phyloP scores from a whole-genome alignment of 805 yeast genomes.

The Yamadazyma endophytica region DNA sequence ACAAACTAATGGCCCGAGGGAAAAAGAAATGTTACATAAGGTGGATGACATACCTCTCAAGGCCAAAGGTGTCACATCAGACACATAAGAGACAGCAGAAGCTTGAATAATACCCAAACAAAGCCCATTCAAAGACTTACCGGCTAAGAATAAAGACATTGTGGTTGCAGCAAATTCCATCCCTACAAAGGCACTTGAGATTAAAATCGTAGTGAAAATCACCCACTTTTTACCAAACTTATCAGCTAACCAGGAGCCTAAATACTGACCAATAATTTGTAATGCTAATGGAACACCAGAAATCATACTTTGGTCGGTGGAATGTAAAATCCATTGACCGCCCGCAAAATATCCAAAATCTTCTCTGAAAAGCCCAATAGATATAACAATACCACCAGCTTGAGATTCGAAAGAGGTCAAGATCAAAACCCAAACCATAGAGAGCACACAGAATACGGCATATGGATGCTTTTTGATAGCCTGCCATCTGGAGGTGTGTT shows the following conservation, averaged over 20 bases:
- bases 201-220: conserved; percentile 19
- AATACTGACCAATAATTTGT: neutral
- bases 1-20: conserved; percentile 5
- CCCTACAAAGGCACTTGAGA: conserved; percentile 26
- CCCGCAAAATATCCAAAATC: conserved; percentile 1
- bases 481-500: conserved; percentile 1
- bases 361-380: conserved; percentile 4
- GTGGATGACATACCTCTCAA: conserved; percentile 5
- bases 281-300: conserved; percentile 4
- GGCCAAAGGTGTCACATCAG: conserved; percentile 3
- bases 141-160: conserved; percentile 30
- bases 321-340: conserved; percentile 1
- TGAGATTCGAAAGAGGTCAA: conserved; percentile 2
- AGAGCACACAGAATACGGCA: neutral
- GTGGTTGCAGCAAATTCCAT: conserved; percentile 31
- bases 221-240: conserved; percentile 29
- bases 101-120: conserved; percentile 38
- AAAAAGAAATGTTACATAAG: conserved; percentile 1
- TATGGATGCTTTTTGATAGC: conserved; percentile 2
- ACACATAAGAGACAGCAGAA: conserved; percentile 13
- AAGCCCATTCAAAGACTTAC: conserved; percentile 33
- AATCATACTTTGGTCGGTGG: conserved; percentile 5
- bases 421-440: conserved; percentile 1
- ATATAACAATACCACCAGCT: conserved; percentile 2
- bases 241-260: conserved; percentile 18